Conservation (phyloP, 164 flowering plant species). For the Magnolia kwangsiensis region DNA sequence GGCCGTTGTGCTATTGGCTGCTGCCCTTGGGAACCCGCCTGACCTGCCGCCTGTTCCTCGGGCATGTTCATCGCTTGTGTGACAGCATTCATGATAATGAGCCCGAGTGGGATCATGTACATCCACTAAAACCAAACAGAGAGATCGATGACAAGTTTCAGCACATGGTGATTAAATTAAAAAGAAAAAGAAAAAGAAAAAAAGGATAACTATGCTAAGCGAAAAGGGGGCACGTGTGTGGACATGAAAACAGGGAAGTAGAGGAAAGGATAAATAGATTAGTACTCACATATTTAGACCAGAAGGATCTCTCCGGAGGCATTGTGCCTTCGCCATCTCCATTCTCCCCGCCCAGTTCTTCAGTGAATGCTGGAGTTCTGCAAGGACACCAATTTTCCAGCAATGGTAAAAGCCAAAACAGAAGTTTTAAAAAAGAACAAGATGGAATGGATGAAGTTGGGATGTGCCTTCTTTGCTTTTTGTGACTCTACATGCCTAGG, state of each 20-base stretch:
- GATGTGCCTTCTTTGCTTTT: neutral
- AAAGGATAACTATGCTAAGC: too few species aligned
- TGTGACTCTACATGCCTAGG: too few species aligned
- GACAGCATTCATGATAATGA: slow-evolving; percentile 88
- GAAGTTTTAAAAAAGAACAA: too few species aligned
- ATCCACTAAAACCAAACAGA: slow-evolving; percentile 68
- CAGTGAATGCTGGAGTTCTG: slow-evolving; percentile 82
- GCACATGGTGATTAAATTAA: neutral
- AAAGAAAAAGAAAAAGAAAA: neutral
- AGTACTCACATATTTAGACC: slow-evolving; percentile 95
- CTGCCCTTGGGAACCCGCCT: slow-evolving; percentile 38
- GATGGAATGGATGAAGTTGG: neutral
- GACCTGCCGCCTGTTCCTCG: slow-evolving; percentile 75
- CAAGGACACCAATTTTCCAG: neutral
- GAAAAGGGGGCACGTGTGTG: neutral
- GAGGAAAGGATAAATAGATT: slow-evolving; percentile 4
- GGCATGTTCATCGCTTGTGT: slow-evolving; percentile 98
- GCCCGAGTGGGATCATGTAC: slow-evolving; percentile 89
- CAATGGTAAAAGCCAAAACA: neutral
- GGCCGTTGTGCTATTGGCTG: slow-evolving; percentile 51
- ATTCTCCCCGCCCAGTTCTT: slow-evolving; percentile 58
- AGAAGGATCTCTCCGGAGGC: slow-evolving; percentile 83
- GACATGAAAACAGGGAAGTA: neutral
- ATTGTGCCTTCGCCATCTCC: slow-evolving; percentile 62
- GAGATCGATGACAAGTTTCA: neutral